Conservation (phyloP, 768 basidiomycete species). For the Mycena polygramma region DNA sequence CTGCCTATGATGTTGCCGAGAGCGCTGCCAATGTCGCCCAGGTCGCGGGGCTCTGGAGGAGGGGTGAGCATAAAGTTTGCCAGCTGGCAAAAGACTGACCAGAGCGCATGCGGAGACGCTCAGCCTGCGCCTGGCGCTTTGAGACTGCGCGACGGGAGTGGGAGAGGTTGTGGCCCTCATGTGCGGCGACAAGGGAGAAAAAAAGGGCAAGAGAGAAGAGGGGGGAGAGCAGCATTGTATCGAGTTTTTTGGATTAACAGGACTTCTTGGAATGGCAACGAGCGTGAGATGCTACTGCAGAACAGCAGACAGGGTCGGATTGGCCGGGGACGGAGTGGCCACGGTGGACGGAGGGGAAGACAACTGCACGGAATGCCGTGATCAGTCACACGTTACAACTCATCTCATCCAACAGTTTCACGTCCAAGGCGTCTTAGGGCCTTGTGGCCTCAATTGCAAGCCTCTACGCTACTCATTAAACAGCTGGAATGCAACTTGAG, state of each 20-base stretch:
- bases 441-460: too few species aligned
- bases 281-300: conserved; percentile 26
- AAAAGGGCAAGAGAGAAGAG: conserved; percentile 32
- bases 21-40: too few species aligned
- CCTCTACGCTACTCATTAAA: neutral
- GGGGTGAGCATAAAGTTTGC: neutral
- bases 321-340: neutral
- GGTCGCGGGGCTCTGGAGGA: too few species aligned
- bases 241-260: neutral
- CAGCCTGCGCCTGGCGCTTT: neutral
- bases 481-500: neutral
- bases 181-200: conserved; percentile 34
- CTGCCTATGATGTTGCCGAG: too few species aligned
- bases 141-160: conserved; percentile 8
- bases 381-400: too few species aligned
- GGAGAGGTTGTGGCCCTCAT: conserved; percentile 38
- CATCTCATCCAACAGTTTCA: too few species aligned
- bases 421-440: too few species aligned
- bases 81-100: neutral
- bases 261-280: neutral
- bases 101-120: neutral
- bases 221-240: conserved; percentile 33
- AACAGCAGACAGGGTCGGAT: conserved; percentile 8
- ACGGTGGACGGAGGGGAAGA: conserved; percentile 19
- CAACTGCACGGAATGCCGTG: too few species aligned